phyloP scores from a whole-genome alignment of 176 grass and related monocot species.

The Thalia dealbata region DNA sequence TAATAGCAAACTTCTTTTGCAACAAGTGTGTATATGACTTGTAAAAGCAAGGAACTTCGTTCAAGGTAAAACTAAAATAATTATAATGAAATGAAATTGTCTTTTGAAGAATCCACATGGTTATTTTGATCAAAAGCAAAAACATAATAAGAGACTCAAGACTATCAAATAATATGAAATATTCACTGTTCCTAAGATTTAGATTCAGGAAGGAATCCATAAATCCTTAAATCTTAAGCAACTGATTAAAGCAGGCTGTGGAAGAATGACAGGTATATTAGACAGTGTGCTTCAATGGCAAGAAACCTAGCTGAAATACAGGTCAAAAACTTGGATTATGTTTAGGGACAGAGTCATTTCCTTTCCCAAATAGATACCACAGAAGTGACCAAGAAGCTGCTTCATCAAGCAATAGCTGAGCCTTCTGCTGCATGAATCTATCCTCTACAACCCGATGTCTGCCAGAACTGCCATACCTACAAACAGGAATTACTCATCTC shows the following conservation, averaged over 20 bases:
- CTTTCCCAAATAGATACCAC: constrained; percentile 97
- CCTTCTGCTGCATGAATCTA: constrained; percentile 90
- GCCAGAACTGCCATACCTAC: constrained; percentile 52
- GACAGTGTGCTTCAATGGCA: too few relatives aligned
- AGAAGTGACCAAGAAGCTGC: constrained; percentile 97
- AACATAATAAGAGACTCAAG: not conserved
- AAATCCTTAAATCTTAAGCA: not conserved
- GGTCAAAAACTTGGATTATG: constrained; percentile 5
- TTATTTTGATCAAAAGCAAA: not conserved
- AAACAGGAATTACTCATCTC: not conserved
- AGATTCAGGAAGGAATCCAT: not conserved
- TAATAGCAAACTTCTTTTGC: not conserved
- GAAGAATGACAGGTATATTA: not conserved
- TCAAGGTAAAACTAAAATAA: not conserved
- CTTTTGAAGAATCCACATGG: not conserved
- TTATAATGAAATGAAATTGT: not conserved
- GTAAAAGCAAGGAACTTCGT: not conserved
- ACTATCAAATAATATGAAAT: not conserved
- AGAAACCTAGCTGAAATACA: not conserved
- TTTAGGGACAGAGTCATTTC: constrained; percentile 22
- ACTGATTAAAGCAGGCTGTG: not conserved
- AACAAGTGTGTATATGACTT: not conserved
- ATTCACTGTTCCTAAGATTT: not conserved
- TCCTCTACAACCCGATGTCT: constrained; percentile 60
- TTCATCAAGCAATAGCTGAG: constrained; percentile 73